Base-by-base conservation (phyloP, 805 yeast genomes). In the Candida khao-thaluensis region DNA sequence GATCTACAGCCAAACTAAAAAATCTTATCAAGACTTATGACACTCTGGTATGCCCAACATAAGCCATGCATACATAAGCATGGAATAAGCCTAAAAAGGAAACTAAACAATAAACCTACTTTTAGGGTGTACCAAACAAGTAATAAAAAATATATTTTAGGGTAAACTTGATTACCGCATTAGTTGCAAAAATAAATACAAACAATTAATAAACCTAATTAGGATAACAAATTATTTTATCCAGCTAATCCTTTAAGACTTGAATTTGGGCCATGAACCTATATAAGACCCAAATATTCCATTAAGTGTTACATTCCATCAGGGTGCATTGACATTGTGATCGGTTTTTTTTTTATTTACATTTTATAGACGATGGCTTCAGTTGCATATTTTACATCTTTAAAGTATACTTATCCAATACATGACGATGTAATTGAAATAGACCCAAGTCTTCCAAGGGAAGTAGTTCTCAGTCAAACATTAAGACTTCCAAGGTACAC, bases 391-490 rank as follows among this genome's bases (percentile, higher is more conserved):
- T 39, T 37, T 16, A 45, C 45, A 18, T 27, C 40, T n/a, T 40
- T 43, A 16, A 41, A 47, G 9, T 47, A 47, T 26, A 47, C 50
- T 7, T 47, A 23, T 29, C 50, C 50, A 2, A 41, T 43, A 3
- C 41, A 28, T 33, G 46, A 47, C 23, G 15, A 31, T 18, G 27
- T 39, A 10, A 16, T 42, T 11, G 49, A 42, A 22, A 41, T 29
- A 23, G 29, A 17, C 14, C 40, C 42, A 2, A 40, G 36, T 15
- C 20, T 39, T 17, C 43, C 53, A 14, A 47, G 39, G 27, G 58
- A 55, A 21, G 43, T 47, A 7, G 39, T 45, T 25, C 50, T 52
- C 30, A 42, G 37, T 17, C 49, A 49, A 29, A 46, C 51, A 21
- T 44, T 55, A 35, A 51, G 31, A 31, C 43, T 53, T n/a, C 39